phyloP scores from a whole-genome alignment of 805 yeast genomes.

The Saccharomycopsis selenospora region DNA sequence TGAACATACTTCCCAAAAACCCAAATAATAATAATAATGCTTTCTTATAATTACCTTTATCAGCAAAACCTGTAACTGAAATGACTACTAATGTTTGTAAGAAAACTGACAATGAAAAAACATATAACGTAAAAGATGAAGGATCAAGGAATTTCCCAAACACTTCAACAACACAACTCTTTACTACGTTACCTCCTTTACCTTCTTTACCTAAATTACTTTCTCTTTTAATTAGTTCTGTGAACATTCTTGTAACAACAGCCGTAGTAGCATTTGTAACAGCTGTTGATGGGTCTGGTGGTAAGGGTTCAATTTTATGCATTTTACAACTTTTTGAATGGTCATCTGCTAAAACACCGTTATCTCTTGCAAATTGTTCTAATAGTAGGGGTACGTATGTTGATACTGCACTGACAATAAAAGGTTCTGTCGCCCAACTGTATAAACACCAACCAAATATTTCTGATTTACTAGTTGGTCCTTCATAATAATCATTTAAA shows the following conservation, averaged over 20 bases:
- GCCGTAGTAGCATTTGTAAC: slow-evolving; percentile 18
- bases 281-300: slow-evolving; percentile 28
- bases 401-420: slow-evolving; percentile 70
- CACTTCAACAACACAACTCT: slow-evolving; percentile 42
- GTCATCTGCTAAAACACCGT: slow-evolving; percentile 58
- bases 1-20: slow-evolving; percentile 46
- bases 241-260: slow-evolving; percentile 19
- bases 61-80: slow-evolving; percentile 66
- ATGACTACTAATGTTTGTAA: slow-evolving; percentile 66
- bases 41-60: slow-evolving; percentile 57
- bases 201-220: background rate
- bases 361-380: slow-evolving; percentile 65
- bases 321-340: slow-evolving; percentile 47
- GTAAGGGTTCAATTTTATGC: slow-evolving; percentile 26
- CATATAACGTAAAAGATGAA: slow-evolving; percentile 65
- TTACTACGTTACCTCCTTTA: slow-evolving; percentile 7
- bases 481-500: slow-evolving; percentile 12
- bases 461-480: slow-evolving; percentile 34
- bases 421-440: slow-evolving; percentile 75
- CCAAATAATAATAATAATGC: slow-evolving; percentile 50
- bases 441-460: slow-evolving; percentile 64
- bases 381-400: slow-evolving; percentile 68
- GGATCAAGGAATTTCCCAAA: slow-evolving; percentile 52
- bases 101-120: slow-evolving; percentile 64
- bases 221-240: slow-evolving; percentile 23